Evolutionary conservation across 208 protist species (phyloP).

Genomic region (Entamoeba invadens): DNA sequence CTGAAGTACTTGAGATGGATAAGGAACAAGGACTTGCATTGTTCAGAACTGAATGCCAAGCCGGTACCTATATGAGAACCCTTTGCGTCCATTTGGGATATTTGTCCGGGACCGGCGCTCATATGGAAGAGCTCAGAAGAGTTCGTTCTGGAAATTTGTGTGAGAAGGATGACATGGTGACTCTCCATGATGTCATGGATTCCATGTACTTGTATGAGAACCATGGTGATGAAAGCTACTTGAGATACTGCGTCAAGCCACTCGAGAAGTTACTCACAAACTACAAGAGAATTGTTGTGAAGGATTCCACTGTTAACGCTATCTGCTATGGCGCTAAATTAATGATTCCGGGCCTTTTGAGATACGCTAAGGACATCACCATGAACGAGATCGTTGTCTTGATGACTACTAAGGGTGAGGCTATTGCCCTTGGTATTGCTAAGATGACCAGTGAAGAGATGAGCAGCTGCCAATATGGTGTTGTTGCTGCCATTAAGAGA

Average conservation of each 20-base stretch:
- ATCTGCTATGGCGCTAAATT: conserved; percentile 95
- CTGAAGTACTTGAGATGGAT: conserved; percentile 92
- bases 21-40: conserved; percentile 77
- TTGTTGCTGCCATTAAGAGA: conserved; percentile 86
- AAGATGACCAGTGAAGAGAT: conserved; percentile 91
- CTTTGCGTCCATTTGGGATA: conserved; percentile 97
- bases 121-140: conserved; percentile 96
- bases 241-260: conserved; percentile 82
- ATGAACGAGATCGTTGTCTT: conserved; percentile 82
- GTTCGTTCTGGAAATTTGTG: conserved; percentile 80
- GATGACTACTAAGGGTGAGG: conserved; percentile 97
- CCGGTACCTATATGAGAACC: conserved; percentile 98
- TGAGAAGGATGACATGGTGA: conserved; percentile 72
- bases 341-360: conserved; percentile 90
- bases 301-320: conserved; percentile 93
- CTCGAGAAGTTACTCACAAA: conserved; percentile 84
- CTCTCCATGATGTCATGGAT: conserved; percentile 98
- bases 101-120: conserved; percentile 81
- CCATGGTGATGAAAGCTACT: conserved; percentile 79
- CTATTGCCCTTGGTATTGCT: conserved; percentile 86
- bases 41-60: conserved; percentile 94
- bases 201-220: conserved; percentile 89
- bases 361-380: conserved; percentile 85
- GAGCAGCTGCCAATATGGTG: conserved; percentile 79
- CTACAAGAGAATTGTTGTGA: conserved; percentile 95